Conservation (phyloP, 2,329 filamentous ascomycete genomes). For the Fonsecaea nubica region DNA sequence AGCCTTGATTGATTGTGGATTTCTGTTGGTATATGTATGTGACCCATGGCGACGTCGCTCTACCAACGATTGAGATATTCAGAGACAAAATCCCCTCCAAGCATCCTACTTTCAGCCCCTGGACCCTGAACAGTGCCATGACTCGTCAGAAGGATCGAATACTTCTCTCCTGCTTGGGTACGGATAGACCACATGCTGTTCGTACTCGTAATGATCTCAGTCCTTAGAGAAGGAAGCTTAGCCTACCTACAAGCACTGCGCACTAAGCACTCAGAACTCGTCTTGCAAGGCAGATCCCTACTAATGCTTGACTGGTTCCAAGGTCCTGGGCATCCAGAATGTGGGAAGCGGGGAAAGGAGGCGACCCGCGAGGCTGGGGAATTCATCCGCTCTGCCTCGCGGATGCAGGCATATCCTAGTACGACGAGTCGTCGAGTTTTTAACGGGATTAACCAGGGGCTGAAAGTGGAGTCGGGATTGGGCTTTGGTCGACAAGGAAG, state of each 20-base stretch:
- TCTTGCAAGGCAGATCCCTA: neutral
- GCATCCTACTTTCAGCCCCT: neutral
- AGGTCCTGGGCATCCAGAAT: neutral
- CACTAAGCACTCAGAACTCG: neutral
- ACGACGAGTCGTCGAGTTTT: neutral
- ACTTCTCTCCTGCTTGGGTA: too few relatives aligned
- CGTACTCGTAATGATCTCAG: too few relatives aligned
- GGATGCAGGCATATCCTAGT: neutral
- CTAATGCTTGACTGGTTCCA: neutral
- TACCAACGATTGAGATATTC: neutral
- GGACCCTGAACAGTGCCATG: neutral
- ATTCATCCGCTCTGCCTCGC: neutral
- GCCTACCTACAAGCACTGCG: neutral
- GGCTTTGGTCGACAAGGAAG: neutral
- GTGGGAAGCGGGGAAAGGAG: neutral
- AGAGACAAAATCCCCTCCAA: neutral
- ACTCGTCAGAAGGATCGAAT: neutral
- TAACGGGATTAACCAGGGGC: constrained; percentile 3
- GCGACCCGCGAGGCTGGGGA: neutral
- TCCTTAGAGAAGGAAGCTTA: neutral
- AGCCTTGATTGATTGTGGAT: too few relatives aligned
- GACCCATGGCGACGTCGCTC: too few relatives aligned
- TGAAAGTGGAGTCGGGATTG: neutral
- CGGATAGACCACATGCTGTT: neutral
- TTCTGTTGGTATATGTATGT: too few relatives aligned